Evolutionary conservation across 768 basidiomycete species (phyloP), one percentile per base, ranked within the genome.

Genomic region (Obba rivulosa): DNA sequence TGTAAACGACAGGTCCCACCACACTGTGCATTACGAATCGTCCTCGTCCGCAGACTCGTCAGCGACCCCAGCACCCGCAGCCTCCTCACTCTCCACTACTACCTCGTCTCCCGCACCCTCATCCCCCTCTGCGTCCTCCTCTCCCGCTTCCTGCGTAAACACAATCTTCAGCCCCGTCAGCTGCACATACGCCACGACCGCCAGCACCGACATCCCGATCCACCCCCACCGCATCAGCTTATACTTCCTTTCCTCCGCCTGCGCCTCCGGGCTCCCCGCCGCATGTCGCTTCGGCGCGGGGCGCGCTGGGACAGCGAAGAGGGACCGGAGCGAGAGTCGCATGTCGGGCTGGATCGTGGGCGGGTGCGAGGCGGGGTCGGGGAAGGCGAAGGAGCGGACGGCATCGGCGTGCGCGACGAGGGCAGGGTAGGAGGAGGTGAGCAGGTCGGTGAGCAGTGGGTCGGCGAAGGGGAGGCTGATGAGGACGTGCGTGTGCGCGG

Each of bases 401-500:
- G 74, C 71, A 41, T 73, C 69, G 4, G 86, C 80, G 55, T 88
- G 85, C 7, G 73, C 62, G 11, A 76, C 65, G 36, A 91, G 71
- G 8, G 67, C 60, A 0, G 84, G 76, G 59, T 81, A 88, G 3
- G 76, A 73, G 5, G 77, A 75, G 2, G 57, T 58, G 8, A 89
- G 60, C 3, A 85, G 71, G 51, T 71, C 69, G 57, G 76, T 71
- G 8, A 91, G 52, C 14, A 80, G 61, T 2, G 78, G 65, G 54
- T 88, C 80, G 1, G 85, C 81, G 48, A 81, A 83, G 34, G 79
- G 75, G 4, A 82, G 76, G 39, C 75, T 64, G 3, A 73, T 51
- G 3, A 90, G 66, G 25, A 88, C 69, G 25, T 87, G 71, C 22
- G 84, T 68, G 52, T 88, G 84, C 5, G 87, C 77, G 16, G 88